phyloP scores from a whole-genome alignment of 768 basidiomycete genomes.

The Candolleomyces aberdarensis region DNA sequence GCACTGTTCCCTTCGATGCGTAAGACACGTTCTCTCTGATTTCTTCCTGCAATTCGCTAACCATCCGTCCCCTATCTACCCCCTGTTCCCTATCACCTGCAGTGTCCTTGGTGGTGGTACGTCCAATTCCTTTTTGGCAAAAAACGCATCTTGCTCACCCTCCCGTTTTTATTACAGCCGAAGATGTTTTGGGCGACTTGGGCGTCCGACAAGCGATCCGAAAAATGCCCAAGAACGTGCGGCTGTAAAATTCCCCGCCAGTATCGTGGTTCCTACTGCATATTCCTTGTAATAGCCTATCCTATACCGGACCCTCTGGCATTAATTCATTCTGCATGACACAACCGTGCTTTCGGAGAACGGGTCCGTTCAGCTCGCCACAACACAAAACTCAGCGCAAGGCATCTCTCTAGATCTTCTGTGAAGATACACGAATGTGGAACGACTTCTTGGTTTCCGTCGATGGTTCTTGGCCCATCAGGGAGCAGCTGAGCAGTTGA shows the following conservation, averaged over 20 bases:
- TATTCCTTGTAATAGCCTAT: too few relatives aligned
- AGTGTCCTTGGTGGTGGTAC: constrained; percentile 8
- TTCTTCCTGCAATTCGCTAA: background rate
- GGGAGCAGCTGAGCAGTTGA: too few relatives aligned
- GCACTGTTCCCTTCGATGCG: constrained; percentile 53
- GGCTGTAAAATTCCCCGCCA: background rate
- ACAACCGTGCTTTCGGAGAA: too few relatives aligned
- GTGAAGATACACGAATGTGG: too few relatives aligned
- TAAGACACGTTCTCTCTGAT: constrained; percentile 20
- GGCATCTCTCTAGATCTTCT: too few relatives aligned
- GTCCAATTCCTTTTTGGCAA: background rate
- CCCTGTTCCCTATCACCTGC: background rate
- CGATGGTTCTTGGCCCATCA: too few relatives aligned
- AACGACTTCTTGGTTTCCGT: too few relatives aligned
- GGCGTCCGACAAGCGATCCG: constrained; percentile 73
- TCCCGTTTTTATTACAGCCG: constrained; percentile 26
- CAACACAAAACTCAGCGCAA: too few relatives aligned
- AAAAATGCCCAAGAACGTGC: constrained; percentile 58
- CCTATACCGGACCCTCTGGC: too few relatives aligned
- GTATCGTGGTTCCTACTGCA: too few relatives aligned
- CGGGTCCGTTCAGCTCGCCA: too few relatives aligned
- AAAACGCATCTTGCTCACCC: background rate
- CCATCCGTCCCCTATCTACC: constrained; percentile 9
- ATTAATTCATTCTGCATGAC: too few relatives aligned
- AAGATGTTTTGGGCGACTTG: constrained; percentile 70